These are phyloP conservation scores for Aspergillus heteromorphus DNA, from an alignment of 495 filamentous ascomycete genomes.

Conservation along the genomic window DNA sequence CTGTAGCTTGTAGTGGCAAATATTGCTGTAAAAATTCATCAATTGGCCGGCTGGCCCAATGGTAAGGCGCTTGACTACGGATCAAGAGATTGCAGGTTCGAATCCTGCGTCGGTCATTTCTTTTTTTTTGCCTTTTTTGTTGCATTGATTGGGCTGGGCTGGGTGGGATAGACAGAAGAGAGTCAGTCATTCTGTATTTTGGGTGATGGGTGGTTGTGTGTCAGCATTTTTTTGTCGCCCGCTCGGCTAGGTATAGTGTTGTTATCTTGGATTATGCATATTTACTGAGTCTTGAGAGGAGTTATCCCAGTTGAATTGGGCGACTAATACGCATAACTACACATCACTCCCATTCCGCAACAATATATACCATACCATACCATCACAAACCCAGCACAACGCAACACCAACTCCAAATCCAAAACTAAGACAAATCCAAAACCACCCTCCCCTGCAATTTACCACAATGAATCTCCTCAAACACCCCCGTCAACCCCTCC, in stretches of 20 bases:
- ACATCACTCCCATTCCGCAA: background rate
- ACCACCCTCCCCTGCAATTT: slow-evolving; percentile 57
- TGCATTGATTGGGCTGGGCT: background rate
- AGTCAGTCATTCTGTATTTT: too few relatives aligned
- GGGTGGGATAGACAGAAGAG: too few relatives aligned
- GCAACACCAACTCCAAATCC: background rate
- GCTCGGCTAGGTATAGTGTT: too few relatives aligned
- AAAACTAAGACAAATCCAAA: slow-evolving; percentile 44
- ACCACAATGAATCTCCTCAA: slow-evolving; percentile 54
- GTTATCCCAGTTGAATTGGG: too few relatives aligned
- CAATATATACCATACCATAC: background rate
- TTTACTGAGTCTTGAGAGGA: too few relatives aligned
- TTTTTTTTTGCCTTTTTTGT: slow-evolving; percentile 11
- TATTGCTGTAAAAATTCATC: background rate
- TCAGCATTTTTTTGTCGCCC: too few relatives aligned
- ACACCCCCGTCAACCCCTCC: slow-evolving; percentile 55
- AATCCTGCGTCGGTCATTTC: slow-evolving; percentile 40
- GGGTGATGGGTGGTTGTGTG: too few relatives aligned
- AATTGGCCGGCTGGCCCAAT: slow-evolving; percentile 54
- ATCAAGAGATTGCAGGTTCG: slow-evolving; percentile 56
- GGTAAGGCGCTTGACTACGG: slow-evolving; percentile 72
- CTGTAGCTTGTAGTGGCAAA: background rate
- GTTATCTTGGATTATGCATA: too few relatives aligned
- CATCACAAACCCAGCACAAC: slow-evolving; percentile 2
- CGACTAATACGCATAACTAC: too few relatives aligned